Percentiles rank a stretch among this genome's conserved stretches.
Evolutionary conservation across 2,329 filamentous ascomycete genomes (phyloP).

Genomic region (Colletotrichum sp.): DNA sequence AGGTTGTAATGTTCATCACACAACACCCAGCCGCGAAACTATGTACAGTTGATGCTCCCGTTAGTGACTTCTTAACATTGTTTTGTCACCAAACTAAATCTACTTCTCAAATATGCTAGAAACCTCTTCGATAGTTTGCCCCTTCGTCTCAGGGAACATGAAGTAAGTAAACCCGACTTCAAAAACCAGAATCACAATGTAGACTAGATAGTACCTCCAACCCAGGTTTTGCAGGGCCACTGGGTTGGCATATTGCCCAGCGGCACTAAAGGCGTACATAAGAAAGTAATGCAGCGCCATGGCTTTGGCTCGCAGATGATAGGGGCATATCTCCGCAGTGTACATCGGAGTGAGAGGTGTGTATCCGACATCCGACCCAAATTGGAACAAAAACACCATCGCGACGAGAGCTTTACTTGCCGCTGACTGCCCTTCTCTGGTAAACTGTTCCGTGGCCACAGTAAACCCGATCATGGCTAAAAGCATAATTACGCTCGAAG

Average conservation of each 20-base stretch:
- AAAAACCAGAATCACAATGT: not conserved
- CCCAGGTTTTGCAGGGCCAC: not conserved
- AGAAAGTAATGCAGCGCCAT: not conserved
- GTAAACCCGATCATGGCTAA: conserved; percentile 37
- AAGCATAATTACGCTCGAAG: conserved; percentile 28
- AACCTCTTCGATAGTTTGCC: not conserved
- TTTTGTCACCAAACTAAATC: not conserved
- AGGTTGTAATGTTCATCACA: not conserved
- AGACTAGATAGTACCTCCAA: not conserved
- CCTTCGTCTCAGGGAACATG: not conserved
- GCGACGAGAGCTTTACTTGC: conserved; percentile 21
- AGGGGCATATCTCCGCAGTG: not conserved
- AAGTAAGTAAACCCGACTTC: not conserved
- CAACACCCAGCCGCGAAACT: not conserved
- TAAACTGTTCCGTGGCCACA: conserved; percentile 33
- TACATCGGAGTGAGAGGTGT: not conserved
- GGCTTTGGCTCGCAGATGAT: not conserved
- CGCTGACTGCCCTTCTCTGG: conserved; percentile 26
- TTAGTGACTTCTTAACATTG: not conserved
- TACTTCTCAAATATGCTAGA: not conserved
- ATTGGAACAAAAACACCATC: not conserved
- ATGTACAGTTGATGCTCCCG: not conserved
- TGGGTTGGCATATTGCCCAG: not conserved
- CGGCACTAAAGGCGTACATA: not conserved
- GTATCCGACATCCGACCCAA: not conserved